Conservation (phyloP, 2,329 filamentous ascomycete genomes). For the Westerdykella aurantiaca region DNA sequence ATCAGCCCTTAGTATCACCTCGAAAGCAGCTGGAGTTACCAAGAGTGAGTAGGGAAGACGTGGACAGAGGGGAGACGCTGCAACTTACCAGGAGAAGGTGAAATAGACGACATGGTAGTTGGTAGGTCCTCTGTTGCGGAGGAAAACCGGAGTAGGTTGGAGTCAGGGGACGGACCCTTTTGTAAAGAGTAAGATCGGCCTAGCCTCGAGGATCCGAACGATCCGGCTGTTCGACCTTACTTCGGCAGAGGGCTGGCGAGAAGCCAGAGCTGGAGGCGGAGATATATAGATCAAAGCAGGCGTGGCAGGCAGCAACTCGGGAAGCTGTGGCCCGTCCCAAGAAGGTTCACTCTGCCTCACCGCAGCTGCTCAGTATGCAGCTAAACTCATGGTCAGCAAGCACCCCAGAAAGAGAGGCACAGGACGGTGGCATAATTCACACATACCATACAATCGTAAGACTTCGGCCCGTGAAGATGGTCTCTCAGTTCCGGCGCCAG, state of each 20-base stretch:
- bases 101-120: conserved; percentile 1
- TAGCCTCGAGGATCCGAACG: no score
- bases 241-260: no score
- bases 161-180: background rate
- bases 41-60: background rate
- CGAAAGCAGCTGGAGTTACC: conserved; percentile 18
- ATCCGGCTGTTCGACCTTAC: no score
- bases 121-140: conserved; percentile 2
- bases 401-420: no score
- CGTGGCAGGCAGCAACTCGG: background rate
- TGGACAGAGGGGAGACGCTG: background rate
- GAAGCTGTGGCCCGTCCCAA: background rate
- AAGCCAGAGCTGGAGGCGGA: background rate
- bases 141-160: conserved; percentile 2
- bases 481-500: no score
- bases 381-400: no score
- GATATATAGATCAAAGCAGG: background rate
- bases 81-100: background rate
- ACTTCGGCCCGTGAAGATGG: no score
- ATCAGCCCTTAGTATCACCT: conserved; percentile 26
- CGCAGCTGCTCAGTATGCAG: no score
- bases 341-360: no score
- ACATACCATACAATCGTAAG: no score
- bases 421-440: no score
- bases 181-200: no score